phyloP scores from a whole-genome alignment of 306 rosid genomes.

The Medicago lupulina region DNA sequence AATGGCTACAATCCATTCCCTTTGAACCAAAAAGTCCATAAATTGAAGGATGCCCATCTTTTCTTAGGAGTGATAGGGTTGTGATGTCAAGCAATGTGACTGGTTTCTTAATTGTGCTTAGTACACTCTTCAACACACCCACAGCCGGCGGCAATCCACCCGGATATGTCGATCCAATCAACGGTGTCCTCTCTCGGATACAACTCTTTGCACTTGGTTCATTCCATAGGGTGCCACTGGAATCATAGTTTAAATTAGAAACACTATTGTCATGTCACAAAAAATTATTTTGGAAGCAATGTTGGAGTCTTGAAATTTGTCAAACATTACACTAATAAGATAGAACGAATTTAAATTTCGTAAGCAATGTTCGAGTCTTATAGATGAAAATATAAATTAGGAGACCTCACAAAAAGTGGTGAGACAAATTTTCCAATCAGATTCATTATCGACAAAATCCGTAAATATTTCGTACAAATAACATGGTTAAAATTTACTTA shows the following conservation, averaged over 20 bases:
- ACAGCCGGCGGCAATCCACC: conserved; percentile 76
- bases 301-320: too few species aligned
- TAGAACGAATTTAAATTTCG: too few species aligned
- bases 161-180: conserved; percentile 67
- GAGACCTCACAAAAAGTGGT: not conserved
- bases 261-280: conserved; percentile 25
- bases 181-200: conserved; percentile 54
- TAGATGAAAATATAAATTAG: too few species aligned
- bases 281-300: not conserved
- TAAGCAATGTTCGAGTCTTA: too few species aligned
- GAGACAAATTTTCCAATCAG: too few species aligned
- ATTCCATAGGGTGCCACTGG: conserved; percentile 76
- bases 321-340: too few species aligned
- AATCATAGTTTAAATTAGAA: conserved; percentile 13
- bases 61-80: conserved; percentile 70
- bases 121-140: conserved; percentile 62
- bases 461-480: not conserved
- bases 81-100: conserved; percentile 79
- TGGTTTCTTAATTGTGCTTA: conserved; percentile 62
- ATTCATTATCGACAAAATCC: not conserved
- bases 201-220: conserved; percentile 79
- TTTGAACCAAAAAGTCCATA: conserved; percentile 65
- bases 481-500: conserved; percentile 42
- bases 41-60: conserved; percentile 87
- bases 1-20: conserved; percentile 82